These are phyloP conservation scores for Tylopilus cervinicoccineus DNA, from an alignment of 768 basidiomycete species.

Conservation along the genomic window DNA sequence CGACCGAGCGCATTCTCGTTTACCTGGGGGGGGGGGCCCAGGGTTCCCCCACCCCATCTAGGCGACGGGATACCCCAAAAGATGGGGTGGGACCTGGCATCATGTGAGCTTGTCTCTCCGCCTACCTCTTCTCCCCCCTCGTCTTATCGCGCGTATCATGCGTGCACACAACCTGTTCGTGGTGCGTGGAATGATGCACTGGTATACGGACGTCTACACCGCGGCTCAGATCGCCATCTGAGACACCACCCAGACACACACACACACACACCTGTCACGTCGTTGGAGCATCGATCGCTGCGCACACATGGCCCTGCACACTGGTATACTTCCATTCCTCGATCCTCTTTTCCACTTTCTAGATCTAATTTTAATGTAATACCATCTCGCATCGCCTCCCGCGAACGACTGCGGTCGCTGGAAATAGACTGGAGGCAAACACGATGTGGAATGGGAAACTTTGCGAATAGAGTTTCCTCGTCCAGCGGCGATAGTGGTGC, in stretches of 20 bases:
- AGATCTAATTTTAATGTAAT: too few relatives aligned
- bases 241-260: not conserved
- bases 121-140: not conserved
- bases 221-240: not conserved
- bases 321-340: not conserved
- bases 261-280: not conserved
- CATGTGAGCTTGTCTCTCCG: not conserved
- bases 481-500: slow-evolving; percentile 11
- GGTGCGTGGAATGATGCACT: not conserved
- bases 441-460: not conserved
- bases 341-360: not conserved
- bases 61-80: not conserved
- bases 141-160: not conserved
- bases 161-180: not conserved
- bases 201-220: not conserved
- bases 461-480: slow-evolving; percentile 11
- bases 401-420: slow-evolving; percentile 9
- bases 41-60: too few relatives aligned
- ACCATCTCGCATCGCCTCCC: not conserved
- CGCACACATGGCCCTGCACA: slow-evolving; percentile 5
- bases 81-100: not conserved
- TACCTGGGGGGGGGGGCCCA: too few relatives aligned
- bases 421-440: slow-evolving; percentile 13
- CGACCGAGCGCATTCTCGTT: too few relatives aligned
- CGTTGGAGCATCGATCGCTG: slow-evolving; percentile 1